These are phyloP conservation scores for Ascochyta rabiei DNA, from an alignment of 2,329 filamentous ascomycete genomes.

Conservation along the genomic window DNA sequence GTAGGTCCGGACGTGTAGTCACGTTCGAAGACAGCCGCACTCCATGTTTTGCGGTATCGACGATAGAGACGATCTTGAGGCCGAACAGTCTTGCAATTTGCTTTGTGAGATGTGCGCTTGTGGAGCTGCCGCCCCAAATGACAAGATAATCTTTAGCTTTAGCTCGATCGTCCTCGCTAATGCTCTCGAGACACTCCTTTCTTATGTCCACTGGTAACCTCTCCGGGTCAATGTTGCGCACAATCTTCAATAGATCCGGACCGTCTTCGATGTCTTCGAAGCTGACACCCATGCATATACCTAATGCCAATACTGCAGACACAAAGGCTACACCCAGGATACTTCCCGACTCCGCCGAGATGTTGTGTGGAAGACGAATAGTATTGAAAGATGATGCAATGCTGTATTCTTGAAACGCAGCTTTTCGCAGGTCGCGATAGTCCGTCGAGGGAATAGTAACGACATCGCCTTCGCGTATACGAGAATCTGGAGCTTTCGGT, in stretches of 20 bases:
- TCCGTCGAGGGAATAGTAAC: slow-evolving; percentile 73
- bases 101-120: slow-evolving; percentile 68
- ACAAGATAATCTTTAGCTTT: slow-evolving; percentile 70
- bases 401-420: slow-evolving; percentile 73
- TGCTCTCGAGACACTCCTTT: slow-evolving; percentile 66
- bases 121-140: slow-evolving; percentile 77
- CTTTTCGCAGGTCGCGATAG: slow-evolving; percentile 74
- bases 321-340: slow-evolving; percentile 75
- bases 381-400: slow-evolving; percentile 70
- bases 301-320: slow-evolving; percentile 69
- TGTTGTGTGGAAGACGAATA: slow-evolving; percentile 62
- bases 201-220: slow-evolving; percentile 66
- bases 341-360: slow-evolving; percentile 63
- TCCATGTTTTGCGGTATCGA: slow-evolving; percentile 71
- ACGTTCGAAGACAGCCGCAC: slow-evolving; percentile 42
- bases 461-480: slow-evolving; percentile 53
- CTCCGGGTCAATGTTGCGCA: slow-evolving; percentile 55
- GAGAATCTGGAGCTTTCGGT: slow-evolving; percentile 47
- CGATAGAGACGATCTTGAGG: slow-evolving; percentile 68
- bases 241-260: slow-evolving; percentile 63
- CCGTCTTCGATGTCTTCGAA: slow-evolving; percentile 61
- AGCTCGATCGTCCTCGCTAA: slow-evolving; percentile 60
- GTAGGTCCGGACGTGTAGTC: slow-evolving; percentile 62
- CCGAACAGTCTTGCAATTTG: slow-evolving; percentile 73
- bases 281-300: slow-evolving; percentile 72